Conservation (phyloP, 768 basidiomycete genomes). For the Agrocybe pediades region DNA sequence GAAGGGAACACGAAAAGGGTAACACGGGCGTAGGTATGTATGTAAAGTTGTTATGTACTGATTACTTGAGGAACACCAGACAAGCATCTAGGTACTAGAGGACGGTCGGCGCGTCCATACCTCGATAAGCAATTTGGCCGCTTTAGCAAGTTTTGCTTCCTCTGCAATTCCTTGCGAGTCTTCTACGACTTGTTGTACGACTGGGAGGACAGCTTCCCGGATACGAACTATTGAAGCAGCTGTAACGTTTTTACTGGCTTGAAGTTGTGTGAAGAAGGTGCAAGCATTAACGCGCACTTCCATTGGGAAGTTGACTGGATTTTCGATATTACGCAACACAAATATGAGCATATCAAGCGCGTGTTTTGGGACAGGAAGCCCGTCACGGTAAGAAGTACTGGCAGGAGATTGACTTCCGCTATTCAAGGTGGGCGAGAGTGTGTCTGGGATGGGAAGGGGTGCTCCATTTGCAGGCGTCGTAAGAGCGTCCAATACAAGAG, state of each 20-base stretch:
- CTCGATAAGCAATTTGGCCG: constrained; percentile 41
- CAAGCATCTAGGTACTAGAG: background rate
- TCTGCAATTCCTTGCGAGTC: constrained; percentile 34
- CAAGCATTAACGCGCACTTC: constrained; percentile 82
- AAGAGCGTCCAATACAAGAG: constrained; percentile 63
- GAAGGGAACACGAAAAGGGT: no score
- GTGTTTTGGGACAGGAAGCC: constrained; percentile 47
- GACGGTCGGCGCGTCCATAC: constrained; percentile 32
- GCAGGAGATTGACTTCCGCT: constrained; percentile 42
- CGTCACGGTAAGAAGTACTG: constrained; percentile 40
- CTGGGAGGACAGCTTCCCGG: constrained; percentile 50
- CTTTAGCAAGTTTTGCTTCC: constrained; percentile 43
- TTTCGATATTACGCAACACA: constrained; percentile 60
- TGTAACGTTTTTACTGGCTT: constrained; percentile 43
- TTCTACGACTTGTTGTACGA: constrained; percentile 52
- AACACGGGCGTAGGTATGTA: no score
- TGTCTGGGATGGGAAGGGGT: constrained; percentile 33
- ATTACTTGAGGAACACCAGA: background rate
- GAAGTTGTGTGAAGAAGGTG: constrained; percentile 67
- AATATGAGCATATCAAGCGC: constrained; percentile 70
- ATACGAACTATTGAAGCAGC: constrained; percentile 50
- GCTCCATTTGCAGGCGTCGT: constrained; percentile 39
- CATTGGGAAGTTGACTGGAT: constrained; percentile 59
- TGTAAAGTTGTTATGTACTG: no score
- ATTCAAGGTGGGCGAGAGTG: constrained; percentile 15